Evolutionary conservation across 768 basidiomycete genomes (phyloP), one percentile per base, ranked within the genome.

Genomic region (Calocera viscosa): DNA sequence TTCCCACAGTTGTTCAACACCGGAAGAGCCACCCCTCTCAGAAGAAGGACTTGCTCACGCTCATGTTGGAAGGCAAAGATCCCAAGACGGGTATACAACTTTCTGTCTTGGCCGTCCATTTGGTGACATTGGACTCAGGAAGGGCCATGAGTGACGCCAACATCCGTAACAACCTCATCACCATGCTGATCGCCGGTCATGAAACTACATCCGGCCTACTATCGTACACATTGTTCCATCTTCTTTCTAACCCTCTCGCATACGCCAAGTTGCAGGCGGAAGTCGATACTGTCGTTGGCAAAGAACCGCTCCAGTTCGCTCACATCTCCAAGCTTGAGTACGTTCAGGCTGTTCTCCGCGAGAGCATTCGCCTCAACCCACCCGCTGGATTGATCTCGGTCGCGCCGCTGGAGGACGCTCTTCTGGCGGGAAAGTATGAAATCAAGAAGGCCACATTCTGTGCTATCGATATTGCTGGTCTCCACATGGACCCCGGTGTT

Each of bases 101-200:
- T 47, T 19, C 8, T 47, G 16, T 47, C 5, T 19, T 19, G 7
- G 5, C 8, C 7, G 3, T 8, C 7, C 19, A 7, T 47, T 38
- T 68, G 8, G 8, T 47, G 43, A 47, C 43, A 24, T 5, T 3
- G 19, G 16, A 8, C 19, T 40, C 16, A 47, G 43, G 43, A 7
- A 17, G 43, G 66, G 1, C 19, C 3, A 71, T 83, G 64, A 72
- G 77, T 0, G 78, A 80, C 39, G 76, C 79, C 64, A 79, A 75
- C 22, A 82, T 83, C 30, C 70, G 76, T 5, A 69, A 77, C 65
- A 81, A 83, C 71, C 78, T 82, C 2, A 71, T 80, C 16, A 83
- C 82, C 1, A 82, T 83, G 76, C 72, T 83, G 19, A 79, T 82
- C 43, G 82, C 82, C 5, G 82, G 78, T 2, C 79, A 80, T 65